A percentile compares a stretch with the other conserved stretches of the same genome.
phyloP scores from a whole-genome alignment of 1,284 basidiomycete genomes.

The Kwoniella shivajii region DNA sequence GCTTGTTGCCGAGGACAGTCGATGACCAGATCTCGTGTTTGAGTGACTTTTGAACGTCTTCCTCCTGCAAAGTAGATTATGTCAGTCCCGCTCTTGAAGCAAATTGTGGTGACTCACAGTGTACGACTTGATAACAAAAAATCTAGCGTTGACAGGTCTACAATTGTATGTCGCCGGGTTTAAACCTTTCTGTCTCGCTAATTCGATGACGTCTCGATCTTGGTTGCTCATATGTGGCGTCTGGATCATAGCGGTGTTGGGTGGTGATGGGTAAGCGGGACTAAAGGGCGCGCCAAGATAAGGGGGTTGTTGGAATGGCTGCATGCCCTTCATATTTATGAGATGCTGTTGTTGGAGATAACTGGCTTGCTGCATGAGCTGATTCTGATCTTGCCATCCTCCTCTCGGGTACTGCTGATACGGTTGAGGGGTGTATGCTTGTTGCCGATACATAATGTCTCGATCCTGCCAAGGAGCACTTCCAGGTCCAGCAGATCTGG shows the following conservation, averaged over 20 bases:
- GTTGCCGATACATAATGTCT: slow-evolving; percentile 5
- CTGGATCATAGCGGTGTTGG: slow-evolving; percentile 26
- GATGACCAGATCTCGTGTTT: slow-evolving; percentile 98
- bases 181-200: slow-evolving; percentile 85
- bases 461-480: slow-evolving; percentile 21
- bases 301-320: slow-evolving; percentile 4
- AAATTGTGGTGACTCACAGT: slow-evolving; percentile 56
- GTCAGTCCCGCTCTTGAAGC: not conserved
- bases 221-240: slow-evolving; percentile 17
- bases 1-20: slow-evolving; percentile 91
- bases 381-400: not conserved
- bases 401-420: slow-evolving; percentile 7
- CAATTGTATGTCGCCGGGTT: slow-evolving; percentile 85
- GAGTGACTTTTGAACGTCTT: slow-evolving; percentile 93
- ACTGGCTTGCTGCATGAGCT: slow-evolving; percentile 4
- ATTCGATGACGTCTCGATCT: slow-evolving; percentile 73
- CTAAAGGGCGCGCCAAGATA: slow-evolving; percentile 24
- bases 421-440: slow-evolving; percentile 5
- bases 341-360: slow-evolving; percentile 31
- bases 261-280: slow-evolving; percentile 26
- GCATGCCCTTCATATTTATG: slow-evolving; percentile 11
- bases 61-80: slow-evolving; percentile 60
- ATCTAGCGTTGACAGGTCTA: slow-evolving; percentile 75
- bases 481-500: slow-evolving; percentile 17
- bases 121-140: slow-evolving; percentile 96